Percentiles rank a stretch among this genome's conserved stretches.
Evolutionary conservation across 225 moss, liverwort and hornwort genomes (phyloP).

Genomic region (Antitrichia curtipendula): DNA sequence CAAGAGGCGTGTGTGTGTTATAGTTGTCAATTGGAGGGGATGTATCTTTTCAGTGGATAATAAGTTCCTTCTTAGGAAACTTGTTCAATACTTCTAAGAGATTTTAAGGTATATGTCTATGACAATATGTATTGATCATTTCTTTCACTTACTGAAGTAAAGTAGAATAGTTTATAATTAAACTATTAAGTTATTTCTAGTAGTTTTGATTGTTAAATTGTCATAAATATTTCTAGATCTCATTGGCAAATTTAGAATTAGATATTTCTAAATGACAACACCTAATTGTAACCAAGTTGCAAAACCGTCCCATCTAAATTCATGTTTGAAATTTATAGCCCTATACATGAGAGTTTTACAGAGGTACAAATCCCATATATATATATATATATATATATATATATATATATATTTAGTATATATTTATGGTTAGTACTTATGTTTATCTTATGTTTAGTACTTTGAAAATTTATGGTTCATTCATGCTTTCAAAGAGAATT

Average conservation of each 20-base stretch:
- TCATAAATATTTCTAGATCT: not conserved
- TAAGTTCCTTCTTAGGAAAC: accelerated
- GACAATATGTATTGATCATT: not conserved
- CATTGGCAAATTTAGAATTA: not conserved
- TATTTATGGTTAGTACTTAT: no score
- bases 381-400: no score
- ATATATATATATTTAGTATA: no score
- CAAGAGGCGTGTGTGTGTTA: no score
- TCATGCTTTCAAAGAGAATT: no score
- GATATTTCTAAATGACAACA: not conserved
- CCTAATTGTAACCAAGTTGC: not conserved
- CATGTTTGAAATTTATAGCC: not conserved
- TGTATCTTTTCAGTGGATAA: no score
- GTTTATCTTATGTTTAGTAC: not conserved
- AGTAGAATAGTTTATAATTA: not conserved
- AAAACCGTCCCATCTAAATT: not conserved
- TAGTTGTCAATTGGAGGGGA: no score
- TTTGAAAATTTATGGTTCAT: not conserved
- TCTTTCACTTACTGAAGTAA: not conserved
- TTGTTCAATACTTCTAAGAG: not conserved
- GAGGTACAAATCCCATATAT: not conserved
- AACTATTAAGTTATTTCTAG: not conserved
- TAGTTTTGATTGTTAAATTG: not conserved
- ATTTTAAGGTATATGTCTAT: not conserved
- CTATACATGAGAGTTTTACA: not conserved